Conservation (phyloP, 1,284 basidiomycete genomes). For the Irpex lacteus region DNA sequence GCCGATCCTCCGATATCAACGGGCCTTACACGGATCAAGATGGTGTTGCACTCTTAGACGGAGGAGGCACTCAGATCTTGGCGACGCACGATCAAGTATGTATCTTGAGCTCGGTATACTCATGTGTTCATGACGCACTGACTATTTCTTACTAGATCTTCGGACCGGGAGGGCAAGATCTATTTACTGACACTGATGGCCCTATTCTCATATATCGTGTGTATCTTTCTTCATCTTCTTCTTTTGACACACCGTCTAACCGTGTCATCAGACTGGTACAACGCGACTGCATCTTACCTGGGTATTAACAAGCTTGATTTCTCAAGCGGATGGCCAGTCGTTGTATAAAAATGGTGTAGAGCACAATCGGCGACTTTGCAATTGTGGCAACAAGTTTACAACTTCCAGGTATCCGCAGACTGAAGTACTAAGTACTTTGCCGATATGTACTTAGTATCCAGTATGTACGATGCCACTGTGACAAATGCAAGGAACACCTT, state of each 20-base stretch:
- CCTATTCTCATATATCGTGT: not conserved
- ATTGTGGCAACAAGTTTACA: too few species aligned
- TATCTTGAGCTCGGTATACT: not conserved
- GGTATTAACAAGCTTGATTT: not conserved
- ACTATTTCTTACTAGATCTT: too few species aligned
- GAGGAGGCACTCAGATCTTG: not conserved
- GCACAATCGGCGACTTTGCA: too few species aligned
- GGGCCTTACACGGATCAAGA: constrained; percentile 47
- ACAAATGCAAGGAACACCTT: too few species aligned
- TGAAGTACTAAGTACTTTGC: too few species aligned
- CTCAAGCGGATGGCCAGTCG: not conserved
- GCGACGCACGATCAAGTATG: not conserved
- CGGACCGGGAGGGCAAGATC: not conserved
- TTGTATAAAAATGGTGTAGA: too few species aligned
- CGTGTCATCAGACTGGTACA: not conserved
- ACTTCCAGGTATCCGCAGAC: too few species aligned
- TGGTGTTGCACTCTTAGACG: constrained; percentile 37
- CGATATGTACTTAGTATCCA: too few species aligned
- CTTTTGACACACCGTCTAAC: too few species aligned
- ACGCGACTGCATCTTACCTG: not conserved
- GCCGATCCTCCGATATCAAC: constrained; percentile 40
- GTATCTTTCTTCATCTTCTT: not conserved
- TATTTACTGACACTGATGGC: not conserved
- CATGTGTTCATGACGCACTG: too few species aligned
- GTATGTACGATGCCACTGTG: too few species aligned